phyloP scores from a whole-genome alignment of 768 basidiomycete genomes.

The Lactarius vividus region DNA sequence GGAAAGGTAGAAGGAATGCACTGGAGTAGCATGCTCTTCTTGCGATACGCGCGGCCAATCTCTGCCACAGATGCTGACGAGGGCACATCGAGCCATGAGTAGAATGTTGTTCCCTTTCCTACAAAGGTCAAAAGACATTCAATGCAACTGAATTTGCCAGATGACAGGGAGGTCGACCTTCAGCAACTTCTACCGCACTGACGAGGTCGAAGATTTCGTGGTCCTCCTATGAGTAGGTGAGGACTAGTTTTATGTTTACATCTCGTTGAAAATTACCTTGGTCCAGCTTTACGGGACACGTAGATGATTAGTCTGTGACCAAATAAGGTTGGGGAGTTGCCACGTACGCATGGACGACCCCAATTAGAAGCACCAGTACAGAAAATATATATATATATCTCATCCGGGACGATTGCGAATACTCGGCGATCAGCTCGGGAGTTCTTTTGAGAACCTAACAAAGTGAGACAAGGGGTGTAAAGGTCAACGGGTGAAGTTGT shows the following conservation, averaged over 20 bases:
- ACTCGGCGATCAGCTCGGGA: not conserved
- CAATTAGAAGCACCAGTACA: slow-evolving; percentile 51
- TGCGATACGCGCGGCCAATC: slow-evolving; percentile 88
- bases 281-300: slow-evolving; percentile 53
- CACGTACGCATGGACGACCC: slow-evolving; percentile 60
- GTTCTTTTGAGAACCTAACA: slow-evolving; percentile 13
- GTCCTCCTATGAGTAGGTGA: slow-evolving; percentile 59
- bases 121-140: slow-evolving; percentile 1
- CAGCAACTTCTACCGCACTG: slow-evolving; percentile 69
- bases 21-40: slow-evolving; percentile 88
- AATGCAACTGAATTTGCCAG: not conserved
- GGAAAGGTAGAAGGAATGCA: slow-evolving; percentile 40
- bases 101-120: slow-evolving; percentile 93
- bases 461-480: not conserved
- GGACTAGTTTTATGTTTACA: not conserved
- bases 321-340: not conserved
- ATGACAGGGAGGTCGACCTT: slow-evolving; percentile 48
- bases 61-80: slow-evolving; percentile 69
- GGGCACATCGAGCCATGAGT: slow-evolving; percentile 86
- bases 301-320: not conserved
- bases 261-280: slow-evolving; percentile 47
- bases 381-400: slow-evolving; percentile 46
- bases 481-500: not conserved
- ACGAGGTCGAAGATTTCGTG: slow-evolving; percentile 97
- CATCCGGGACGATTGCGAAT: slow-evolving; percentile 39